These are phyloP conservation scores for Botrytis fabae DNA, from an alignment of 2,329 filamentous ascomycete genomes.

Conservation along the genomic window DNA sequence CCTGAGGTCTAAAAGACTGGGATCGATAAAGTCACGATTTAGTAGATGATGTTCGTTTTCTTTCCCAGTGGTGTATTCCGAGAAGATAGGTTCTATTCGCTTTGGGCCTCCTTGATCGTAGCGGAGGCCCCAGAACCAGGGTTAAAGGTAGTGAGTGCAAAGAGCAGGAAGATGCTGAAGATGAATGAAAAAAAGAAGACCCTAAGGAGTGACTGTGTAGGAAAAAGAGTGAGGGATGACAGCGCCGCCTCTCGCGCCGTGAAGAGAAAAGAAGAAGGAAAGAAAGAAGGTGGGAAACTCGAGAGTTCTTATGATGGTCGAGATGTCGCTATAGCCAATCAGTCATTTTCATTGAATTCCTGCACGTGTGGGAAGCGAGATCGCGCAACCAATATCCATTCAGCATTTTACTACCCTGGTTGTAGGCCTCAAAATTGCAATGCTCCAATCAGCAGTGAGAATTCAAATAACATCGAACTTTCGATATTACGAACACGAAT, in stretches of 20 bases:
- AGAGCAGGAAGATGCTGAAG: background rate
- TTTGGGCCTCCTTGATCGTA: constrained; percentile 16
- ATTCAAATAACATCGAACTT: background rate
- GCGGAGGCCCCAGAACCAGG: constrained; percentile 9
- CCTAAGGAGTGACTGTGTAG: background rate
- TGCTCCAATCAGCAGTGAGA: background rate
- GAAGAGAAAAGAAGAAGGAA: constrained; percentile 6
- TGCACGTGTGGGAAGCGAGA: background rate
- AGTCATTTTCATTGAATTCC: background rate
- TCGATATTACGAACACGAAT: background rate
- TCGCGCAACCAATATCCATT: background rate
- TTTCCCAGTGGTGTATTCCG: constrained; percentile 9
- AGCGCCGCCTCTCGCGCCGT: constrained; percentile 12
- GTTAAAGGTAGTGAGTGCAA: background rate
- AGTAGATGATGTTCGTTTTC: constrained; percentile 8
- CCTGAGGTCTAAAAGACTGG: constrained; percentile 19
- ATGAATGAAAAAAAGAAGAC: background rate
- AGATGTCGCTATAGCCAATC: constrained; percentile 6
- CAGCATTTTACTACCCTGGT: background rate
- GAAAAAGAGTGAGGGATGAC: background rate
- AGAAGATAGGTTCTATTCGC: constrained; percentile 18
- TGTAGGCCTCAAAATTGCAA: constrained; percentile 9
- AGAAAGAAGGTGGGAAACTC: background rate
- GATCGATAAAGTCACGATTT: constrained; percentile 14
- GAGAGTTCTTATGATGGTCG: constrained; percentile 1